Evolutionary conservation across 2,329 filamentous ascomycete genomes (phyloP).

Genomic region (Phoma sp.): DNA sequence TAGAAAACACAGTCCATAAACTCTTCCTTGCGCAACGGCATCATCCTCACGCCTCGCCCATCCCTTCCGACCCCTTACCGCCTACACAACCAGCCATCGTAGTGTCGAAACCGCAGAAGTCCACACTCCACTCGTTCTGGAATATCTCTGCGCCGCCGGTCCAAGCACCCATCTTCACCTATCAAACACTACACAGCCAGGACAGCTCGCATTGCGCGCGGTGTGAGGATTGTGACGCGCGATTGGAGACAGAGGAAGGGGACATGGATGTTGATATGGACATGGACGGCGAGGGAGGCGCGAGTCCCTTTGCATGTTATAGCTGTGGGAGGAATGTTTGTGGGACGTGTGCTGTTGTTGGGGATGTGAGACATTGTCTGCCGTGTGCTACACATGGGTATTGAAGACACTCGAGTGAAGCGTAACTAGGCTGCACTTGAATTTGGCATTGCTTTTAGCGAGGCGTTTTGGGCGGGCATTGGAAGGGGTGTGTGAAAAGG

Average conservation of each 20-base stretch:
- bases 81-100: constrained; percentile 12
- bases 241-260: constrained; percentile 37
- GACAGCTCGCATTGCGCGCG: constrained; percentile 23
- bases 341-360: constrained; percentile 52
- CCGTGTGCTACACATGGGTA: constrained; percentile 45
- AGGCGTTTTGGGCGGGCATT: constrained; percentile 11
- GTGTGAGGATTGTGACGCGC: constrained; percentile 56
- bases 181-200: constrained; percentile 20
- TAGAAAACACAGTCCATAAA: constrained; percentile 56
- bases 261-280: constrained; percentile 52
- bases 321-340: constrained; percentile 52
- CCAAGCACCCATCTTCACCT: constrained; percentile 25
- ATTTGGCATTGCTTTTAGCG: constrained; percentile 13
- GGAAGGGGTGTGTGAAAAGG: neutral
- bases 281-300: constrained; percentile 34
- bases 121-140: constrained; percentile 59
- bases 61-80: constrained; percentile 32
- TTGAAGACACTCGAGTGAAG: no score
- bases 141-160: constrained; percentile 47
- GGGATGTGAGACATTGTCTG: constrained; percentile 50
- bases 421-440: no score
- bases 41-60: constrained; percentile 39
- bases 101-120: constrained; percentile 47
- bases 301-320: constrained; percentile 46
- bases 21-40: constrained; percentile 55